A percentile compares a stretch with the other conserved stretches of the same genome.
Conservation (phyloP, 352 stramenopile genomes). For the Phytophthora lateralis region DNA sequence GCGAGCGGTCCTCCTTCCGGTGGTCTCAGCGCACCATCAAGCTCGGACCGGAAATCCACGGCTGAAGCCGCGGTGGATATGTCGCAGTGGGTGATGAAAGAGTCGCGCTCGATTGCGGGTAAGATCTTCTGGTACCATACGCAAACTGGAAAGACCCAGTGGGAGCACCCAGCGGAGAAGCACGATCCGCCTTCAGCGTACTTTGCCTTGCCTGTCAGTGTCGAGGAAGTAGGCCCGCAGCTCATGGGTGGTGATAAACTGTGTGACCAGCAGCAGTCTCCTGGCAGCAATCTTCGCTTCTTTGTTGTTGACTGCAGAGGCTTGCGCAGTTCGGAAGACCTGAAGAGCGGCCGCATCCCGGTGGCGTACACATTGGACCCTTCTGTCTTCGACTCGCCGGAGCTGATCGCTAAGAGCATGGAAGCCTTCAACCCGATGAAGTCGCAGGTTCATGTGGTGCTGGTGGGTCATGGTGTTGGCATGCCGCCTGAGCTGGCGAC, state of each 20-base stretch:
- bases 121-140: slow-evolving; percentile 86
- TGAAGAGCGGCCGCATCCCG: slow-evolving; percentile 81
- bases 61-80: slow-evolving; percentile 66
- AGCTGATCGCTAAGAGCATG: slow-evolving; percentile 78
- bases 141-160: slow-evolving; percentile 77
- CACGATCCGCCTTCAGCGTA: slow-evolving; percentile 59
- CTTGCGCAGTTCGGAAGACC: slow-evolving; percentile 74
- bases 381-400: slow-evolving; percentile 79
- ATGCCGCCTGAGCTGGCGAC: slow-evolving; percentile 65
- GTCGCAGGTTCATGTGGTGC: slow-evolving; percentile 74
- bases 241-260: slow-evolving; percentile 67
- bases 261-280: slow-evolving; percentile 30
- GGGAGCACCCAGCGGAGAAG: slow-evolving; percentile 75
- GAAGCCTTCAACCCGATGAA: slow-evolving; percentile 74
- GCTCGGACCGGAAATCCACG: slow-evolving; percentile 36
- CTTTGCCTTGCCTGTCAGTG: slow-evolving; percentile 71
- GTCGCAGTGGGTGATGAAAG: slow-evolving; percentile 80
- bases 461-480: slow-evolving; percentile 75
- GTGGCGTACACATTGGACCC: slow-evolving; percentile 79
- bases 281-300: slow-evolving; percentile 45
- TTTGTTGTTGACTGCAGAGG: slow-evolving; percentile 83
- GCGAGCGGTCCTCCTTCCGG: slow-evolving; percentile 23
- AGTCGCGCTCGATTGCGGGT: slow-evolving; percentile 70
- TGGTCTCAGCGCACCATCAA: slow-evolving; percentile 21
- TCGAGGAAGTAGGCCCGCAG: slow-evolving; percentile 70